Percentiles rank a stretch among this genome's conserved stretches.
Conservation (phyloP, 2,329 filamentous ascomycete genomes). For the Apiospora koreana region DNA sequence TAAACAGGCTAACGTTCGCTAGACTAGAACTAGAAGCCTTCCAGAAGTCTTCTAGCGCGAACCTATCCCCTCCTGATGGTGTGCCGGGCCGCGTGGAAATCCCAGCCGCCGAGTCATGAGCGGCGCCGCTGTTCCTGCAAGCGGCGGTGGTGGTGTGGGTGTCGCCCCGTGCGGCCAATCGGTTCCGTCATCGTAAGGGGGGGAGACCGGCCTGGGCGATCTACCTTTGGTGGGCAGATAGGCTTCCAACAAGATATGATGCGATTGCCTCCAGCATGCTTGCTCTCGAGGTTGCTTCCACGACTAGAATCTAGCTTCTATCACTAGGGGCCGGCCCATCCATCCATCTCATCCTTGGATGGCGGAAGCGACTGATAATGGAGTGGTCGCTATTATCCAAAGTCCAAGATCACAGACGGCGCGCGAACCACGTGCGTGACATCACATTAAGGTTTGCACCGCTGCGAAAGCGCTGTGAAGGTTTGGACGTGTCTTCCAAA, state of each 20-base stretch:
- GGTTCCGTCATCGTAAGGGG: neutral
- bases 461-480: neutral
- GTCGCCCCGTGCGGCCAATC: neutral
- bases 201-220: neutral
- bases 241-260: neutral
- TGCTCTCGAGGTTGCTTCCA: neutral
- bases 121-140: neutral
- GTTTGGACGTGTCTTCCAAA: neutral
- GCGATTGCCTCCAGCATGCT: neutral
- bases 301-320: constrained; percentile 1
- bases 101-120: neutral
- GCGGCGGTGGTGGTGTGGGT: neutral
- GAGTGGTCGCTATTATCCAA: neutral
- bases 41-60: neutral
- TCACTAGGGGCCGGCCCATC: neutral
- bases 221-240: neutral
- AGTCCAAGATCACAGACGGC: neutral
- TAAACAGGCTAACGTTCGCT: neutral
- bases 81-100: neutral
- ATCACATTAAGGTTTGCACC: constrained; percentile 1
- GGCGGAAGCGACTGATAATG: neutral
- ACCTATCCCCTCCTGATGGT: neutral
- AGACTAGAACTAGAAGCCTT: neutral
- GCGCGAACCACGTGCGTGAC: neutral
- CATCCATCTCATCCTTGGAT: neutral